Conservation (phyloP, 108 stramenopile species). For the Nitzschia putrida region DNA sequence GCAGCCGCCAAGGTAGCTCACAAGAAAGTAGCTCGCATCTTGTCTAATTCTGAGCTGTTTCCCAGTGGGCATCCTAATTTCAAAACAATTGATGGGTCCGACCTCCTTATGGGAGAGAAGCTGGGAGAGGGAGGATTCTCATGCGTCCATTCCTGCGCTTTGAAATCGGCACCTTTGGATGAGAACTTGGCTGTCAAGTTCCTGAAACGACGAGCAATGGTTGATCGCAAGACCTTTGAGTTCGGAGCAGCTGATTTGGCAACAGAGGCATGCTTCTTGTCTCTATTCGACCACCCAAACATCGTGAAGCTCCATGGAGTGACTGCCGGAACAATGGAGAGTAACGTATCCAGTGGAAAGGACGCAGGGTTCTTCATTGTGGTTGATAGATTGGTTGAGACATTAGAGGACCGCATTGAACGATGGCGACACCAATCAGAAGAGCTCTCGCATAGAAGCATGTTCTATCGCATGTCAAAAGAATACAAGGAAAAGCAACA, state of each 20-base stretch:
- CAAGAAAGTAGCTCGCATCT: constrained; percentile 24
- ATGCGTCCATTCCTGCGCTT: constrained; percentile 32
- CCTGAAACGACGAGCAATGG: constrained; percentile 37
- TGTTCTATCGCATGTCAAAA: constrained; percentile 15
- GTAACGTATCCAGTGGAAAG: constrained; percentile 22
- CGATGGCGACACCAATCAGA: constrained; percentile 19
- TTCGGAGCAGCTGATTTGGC: constrained; percentile 71
- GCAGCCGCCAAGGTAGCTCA: constrained; percentile 38
- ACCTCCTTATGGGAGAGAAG: constrained; percentile 10
- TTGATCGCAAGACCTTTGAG: constrained; percentile 41
- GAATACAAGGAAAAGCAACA: constrained; percentile 33
- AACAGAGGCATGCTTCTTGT: constrained; percentile 66
- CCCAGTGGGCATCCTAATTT: constrained; percentile 11
- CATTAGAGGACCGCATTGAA: constrained; percentile 50
- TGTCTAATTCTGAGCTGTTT: constrained; percentile 34
- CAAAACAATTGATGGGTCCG: neutral
- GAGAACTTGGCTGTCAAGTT: constrained; percentile 51
- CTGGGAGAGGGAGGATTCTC: constrained; percentile 52
- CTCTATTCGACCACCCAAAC: constrained; percentile 60
- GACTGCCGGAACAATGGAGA: constrained; percentile 44
- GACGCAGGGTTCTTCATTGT: constrained; percentile 66
- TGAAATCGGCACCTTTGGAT: constrained; percentile 17
- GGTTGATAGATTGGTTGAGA: constrained; percentile 60
- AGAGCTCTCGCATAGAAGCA: constrained; percentile 7
- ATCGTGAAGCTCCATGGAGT: constrained; percentile 64